Evolutionary conservation across 2,329 filamentous ascomycete species (phyloP).

Genomic region (Fusarium euwallaceae): DNA sequence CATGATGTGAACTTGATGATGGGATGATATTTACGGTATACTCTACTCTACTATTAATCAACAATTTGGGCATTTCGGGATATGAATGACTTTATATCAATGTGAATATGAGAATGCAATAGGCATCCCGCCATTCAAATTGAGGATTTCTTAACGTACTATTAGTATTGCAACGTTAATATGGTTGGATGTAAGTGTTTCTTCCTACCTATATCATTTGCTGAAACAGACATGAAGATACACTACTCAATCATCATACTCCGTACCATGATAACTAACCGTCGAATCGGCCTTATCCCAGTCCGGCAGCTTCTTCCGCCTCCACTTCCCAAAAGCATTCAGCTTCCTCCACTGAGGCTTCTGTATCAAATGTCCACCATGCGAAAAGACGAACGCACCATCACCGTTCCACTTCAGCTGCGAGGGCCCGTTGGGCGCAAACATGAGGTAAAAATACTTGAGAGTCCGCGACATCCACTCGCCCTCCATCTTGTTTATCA

Average conservation of each 20-base stretch:
- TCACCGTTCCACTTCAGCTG: slow-evolving; percentile 60
- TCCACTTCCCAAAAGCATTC: not conserved
- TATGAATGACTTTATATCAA: not conserved
- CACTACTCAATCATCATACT: not conserved
- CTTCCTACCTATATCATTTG: not conserved
- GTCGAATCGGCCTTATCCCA: not conserved
- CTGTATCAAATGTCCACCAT: slow-evolving; percentile 61
- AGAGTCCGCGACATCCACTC: slow-evolving; percentile 91
- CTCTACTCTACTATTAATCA: not conserved
- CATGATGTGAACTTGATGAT: not conserved
- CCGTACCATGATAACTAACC: not conserved
- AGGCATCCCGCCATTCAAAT: not conserved
- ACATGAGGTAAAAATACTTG: slow-evolving; percentile 85
- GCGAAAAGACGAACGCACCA: slow-evolving; percentile 66
- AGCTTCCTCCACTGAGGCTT: not conserved
- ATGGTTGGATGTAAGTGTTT: not conserved
- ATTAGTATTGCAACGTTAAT: not conserved
- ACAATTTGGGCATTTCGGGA: not conserved
- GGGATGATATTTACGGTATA: not conserved
- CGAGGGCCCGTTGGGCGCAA: slow-evolving; percentile 69
- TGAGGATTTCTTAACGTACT: not conserved
- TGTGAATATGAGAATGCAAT: not conserved
- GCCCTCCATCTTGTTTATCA: slow-evolving; percentile 82
- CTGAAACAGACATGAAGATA: not conserved
- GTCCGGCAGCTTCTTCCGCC: not conserved